A percentile compares a stretch with the other conserved stretches of the same genome.
Evolutionary conservation across 805 yeast species (phyloP).

Genomic region (Kluyveromyces nonfermentans): DNA sequence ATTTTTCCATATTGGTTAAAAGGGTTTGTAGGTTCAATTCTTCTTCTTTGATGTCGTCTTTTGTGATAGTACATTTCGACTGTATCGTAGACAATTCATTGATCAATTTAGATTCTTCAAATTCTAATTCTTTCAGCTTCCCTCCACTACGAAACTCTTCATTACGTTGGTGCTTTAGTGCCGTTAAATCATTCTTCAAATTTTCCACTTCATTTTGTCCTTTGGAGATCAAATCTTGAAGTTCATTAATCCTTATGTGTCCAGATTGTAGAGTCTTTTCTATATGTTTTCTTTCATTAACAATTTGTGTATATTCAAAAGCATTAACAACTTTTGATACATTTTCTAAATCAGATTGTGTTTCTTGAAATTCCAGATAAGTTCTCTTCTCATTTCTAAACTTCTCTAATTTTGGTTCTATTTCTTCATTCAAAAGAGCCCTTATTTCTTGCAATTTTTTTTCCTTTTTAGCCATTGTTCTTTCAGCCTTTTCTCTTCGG

Average conservation of each 20-base stretch:
- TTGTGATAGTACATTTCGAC: conserved; percentile 52
- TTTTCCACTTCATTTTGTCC: conserved; percentile 46
- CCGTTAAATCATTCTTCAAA: conserved; percentile 52
- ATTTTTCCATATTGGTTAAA: conserved; percentile 27
- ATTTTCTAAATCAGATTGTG: conserved; percentile 72
- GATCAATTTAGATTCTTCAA: conserved; percentile 42
- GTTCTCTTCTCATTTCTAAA: conserved; percentile 72
- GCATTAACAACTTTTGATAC: conserved; percentile 66
- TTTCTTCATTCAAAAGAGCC: conserved; percentile 68
- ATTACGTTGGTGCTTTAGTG: conserved; percentile 43
- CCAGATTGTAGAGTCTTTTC: conserved; percentile 36
- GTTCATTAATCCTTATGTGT: conserved; percentile 32
- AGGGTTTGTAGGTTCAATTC: conserved; percentile 28
- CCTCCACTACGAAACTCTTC: conserved; percentile 54
- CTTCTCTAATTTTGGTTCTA: conserved; percentile 82
- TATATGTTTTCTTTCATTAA: conserved; percentile 35
- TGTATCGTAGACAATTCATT: conserved; percentile 59
- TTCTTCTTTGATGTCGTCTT: conserved; percentile 52
- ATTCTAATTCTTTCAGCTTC: conserved; percentile 49
- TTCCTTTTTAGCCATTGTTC: conserved; percentile 87
- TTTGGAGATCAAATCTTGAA: conserved; percentile 37
- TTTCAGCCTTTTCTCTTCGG: conserved; percentile 81
- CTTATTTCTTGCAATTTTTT: conserved; percentile 72
- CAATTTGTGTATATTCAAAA: conserved; percentile 48
- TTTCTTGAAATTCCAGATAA: conserved; percentile 78